Conservation (phyloP, 2,329 filamentous ascomycete genomes). For the Aspergillus sp. region DNA sequence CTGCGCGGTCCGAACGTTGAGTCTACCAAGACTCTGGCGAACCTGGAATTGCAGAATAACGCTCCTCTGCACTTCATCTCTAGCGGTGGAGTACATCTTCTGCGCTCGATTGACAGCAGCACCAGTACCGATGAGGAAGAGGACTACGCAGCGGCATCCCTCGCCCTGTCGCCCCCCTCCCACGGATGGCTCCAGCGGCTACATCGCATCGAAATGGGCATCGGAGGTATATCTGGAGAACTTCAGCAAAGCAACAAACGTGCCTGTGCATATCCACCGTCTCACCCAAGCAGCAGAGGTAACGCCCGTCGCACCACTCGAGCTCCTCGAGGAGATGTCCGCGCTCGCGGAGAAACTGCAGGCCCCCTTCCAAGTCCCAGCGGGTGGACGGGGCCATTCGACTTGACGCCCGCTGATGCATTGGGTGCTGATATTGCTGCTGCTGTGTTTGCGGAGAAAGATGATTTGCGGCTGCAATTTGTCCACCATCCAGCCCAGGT, state of each 20-base stretch:
- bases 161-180: slow-evolving; percentile 21
- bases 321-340: background rate
- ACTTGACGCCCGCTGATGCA: background rate
- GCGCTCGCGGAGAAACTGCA: background rate
- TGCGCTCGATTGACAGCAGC: background rate
- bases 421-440: background rate
- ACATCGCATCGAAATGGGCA: slow-evolving; percentile 42
- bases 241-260: slow-evolving; percentile 1
- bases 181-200: slow-evolving; percentile 33
- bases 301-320: background rate
- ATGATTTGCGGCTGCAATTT: background rate
- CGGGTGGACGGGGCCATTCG: background rate
- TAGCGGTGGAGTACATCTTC: slow-evolving; percentile 18
- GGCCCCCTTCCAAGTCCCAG: background rate
- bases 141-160: slow-evolving; percentile 1
- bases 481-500: background rate
- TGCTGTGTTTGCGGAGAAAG: background rate
- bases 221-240: slow-evolving; percentile 40
- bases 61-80: slow-evolving; percentile 36
- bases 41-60: slow-evolving; percentile 19
- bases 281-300: slow-evolving; percentile 1
- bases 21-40: slow-evolving; percentile 26
- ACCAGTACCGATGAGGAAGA: background rate
- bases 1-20: slow-evolving; percentile 29
- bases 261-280: slow-evolving; percentile 32